Base-by-base conservation (phyloP, 2,329 filamentous ascomycete genomes). In the Neofusicoccum umdonicola region DNA sequence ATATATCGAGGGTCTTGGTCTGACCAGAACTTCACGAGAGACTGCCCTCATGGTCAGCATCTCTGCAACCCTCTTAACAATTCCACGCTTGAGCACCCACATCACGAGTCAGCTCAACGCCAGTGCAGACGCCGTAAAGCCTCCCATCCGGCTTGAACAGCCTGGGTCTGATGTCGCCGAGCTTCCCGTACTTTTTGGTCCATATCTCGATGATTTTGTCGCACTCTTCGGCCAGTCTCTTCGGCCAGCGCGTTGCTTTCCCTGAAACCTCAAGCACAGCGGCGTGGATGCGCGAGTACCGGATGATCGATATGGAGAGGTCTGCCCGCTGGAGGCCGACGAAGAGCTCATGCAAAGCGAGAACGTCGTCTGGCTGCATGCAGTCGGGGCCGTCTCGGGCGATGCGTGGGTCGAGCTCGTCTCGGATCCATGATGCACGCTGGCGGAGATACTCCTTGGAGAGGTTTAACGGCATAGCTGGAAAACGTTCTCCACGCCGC, bases 221-320 rank as follows among this genome's bases (percentile, higher is more conserved):
- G 62, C 79, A 80, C 37, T 80, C 76, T 44, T 82, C 78, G 13
- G 78, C 78, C 31, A 83, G 68, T 37, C 76, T 73, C 0, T 72
- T 70, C 9, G 81, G 81, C 81, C 81, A 83, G 41, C 81, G 71
- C 2, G 81, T 83, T 2, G 79, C 80, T 31, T 76, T 74, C 4
- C 80, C 80, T 9, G 77, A 67, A 4, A 83, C 76, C 2, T 78
- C 76, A 52, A 73, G 69, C 7, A 83, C 70, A 0, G 81, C 81
- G 39, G 74, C 71, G 65, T 83, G 80, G n/a, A 83, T 80, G 17
- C 81, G 77, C 6, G 79, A 80, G 39, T 74, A 78, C 8, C 78
- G 75, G 5, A 83, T 67, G 44, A 77, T 74, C 15, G 72, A 68
- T 0, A 76, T 66, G 7, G 69, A 72, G 50, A 81, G 70, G 12